Conservation (phyloP, 768 basidiomycete genomes). For the Peribolospora baueri region DNA sequence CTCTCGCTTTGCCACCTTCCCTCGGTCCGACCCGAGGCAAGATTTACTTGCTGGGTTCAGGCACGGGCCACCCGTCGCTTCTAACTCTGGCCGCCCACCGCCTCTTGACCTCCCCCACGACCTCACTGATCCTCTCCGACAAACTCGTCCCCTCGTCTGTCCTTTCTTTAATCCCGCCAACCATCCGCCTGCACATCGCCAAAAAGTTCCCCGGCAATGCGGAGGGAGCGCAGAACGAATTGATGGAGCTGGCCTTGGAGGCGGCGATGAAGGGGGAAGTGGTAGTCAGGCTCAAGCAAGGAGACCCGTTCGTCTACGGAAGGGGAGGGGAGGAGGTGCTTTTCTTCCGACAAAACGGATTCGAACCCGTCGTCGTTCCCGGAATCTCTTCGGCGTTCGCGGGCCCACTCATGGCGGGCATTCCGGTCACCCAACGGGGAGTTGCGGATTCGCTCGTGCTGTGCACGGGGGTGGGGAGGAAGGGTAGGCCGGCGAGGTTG, state of each 20-base stretch:
- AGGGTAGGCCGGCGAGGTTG: conserved; percentile 56
- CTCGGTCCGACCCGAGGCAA: conserved; percentile 27
- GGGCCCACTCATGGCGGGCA: conserved; percentile 65
- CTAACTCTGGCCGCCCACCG: conserved; percentile 67
- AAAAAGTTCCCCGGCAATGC: conserved; percentile 95
- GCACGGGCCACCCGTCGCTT: conserved; percentile 80
- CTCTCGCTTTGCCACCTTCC: conserved; percentile 12
- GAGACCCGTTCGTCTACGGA: conserved; percentile 85
- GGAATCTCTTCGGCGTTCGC: conserved; percentile 77
- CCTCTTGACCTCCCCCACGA: conserved; percentile 51
- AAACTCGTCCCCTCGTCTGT: conserved; percentile 83
- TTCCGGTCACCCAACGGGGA: conserved; percentile 86
- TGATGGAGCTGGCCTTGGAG: conserved; percentile 76
- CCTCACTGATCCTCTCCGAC: conserved; percentile 65
- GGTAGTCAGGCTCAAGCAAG: conserved; percentile 87
- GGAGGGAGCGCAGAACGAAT: conserved; percentile 75
- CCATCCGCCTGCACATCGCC: conserved; percentile 56
- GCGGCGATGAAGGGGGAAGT: conserved; percentile 54
- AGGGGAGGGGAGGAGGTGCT: conserved; percentile 84
- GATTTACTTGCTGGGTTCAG: conserved; percentile 81
- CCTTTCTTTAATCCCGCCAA: conserved; percentile 48
- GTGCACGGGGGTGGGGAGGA: conserved; percentile 78
- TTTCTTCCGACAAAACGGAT: conserved; percentile 66
- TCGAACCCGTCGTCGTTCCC: conserved; percentile 61
- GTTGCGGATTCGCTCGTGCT: conserved; percentile 71